Percentiles rank a stretch among this genome's conserved stretches.
Evolutionary conservation across 169 alveolate genomes (phyloP).

Genomic region (Plasmodium inui): DNA sequence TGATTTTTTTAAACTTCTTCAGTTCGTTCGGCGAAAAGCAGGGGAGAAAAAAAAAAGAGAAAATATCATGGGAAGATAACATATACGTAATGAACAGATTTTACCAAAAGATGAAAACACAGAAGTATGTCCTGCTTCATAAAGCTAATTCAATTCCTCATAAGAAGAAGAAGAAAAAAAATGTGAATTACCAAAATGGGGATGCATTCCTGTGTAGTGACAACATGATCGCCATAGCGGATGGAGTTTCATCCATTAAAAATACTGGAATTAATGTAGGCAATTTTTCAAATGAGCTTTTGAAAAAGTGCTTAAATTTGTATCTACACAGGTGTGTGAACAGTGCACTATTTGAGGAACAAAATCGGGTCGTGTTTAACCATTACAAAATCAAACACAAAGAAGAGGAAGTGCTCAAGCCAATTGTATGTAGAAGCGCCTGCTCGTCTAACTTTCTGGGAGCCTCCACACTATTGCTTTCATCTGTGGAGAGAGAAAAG

Average conservation of each 20-base stretch:
- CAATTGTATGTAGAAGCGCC: slow-evolving; percentile 71
- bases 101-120: slow-evolving; percentile 9
- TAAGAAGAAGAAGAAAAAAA: slow-evolving; percentile 21
- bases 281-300: slow-evolving; percentile 68
- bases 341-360: slow-evolving; percentile 31
- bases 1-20: slow-evolving; percentile 31
- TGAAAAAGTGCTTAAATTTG: slow-evolving; percentile 70
- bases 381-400: slow-evolving; percentile 29
- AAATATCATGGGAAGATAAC: slow-evolving; percentile 15
- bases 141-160: slow-evolving; percentile 52
- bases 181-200: slow-evolving; percentile 61
- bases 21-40: slow-evolving; percentile 35
- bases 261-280: slow-evolving; percentile 71
- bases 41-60: slow-evolving; percentile 9
- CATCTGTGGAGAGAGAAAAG: slow-evolving; percentile 47
- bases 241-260: slow-evolving; percentile 73
- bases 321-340: slow-evolving; percentile 34
- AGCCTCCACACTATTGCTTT: slow-evolving; percentile 60
- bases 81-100: slow-evolving; percentile 20
- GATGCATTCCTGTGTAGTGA: slow-evolving; percentile 71
- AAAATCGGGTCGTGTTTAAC: slow-evolving; percentile 36
- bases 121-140: slow-evolving; percentile 51
- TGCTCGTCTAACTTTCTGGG: slow-evolving; percentile 71
- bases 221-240: slow-evolving; percentile 68
- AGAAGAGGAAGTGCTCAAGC: slow-evolving; percentile 43